A percentile compares a stretch with the other conserved stretches of the same genome.
Evolutionary conservation across 1,284 basidiomycete species (phyloP).

Genomic region (Ustilago loliicola): DNA sequence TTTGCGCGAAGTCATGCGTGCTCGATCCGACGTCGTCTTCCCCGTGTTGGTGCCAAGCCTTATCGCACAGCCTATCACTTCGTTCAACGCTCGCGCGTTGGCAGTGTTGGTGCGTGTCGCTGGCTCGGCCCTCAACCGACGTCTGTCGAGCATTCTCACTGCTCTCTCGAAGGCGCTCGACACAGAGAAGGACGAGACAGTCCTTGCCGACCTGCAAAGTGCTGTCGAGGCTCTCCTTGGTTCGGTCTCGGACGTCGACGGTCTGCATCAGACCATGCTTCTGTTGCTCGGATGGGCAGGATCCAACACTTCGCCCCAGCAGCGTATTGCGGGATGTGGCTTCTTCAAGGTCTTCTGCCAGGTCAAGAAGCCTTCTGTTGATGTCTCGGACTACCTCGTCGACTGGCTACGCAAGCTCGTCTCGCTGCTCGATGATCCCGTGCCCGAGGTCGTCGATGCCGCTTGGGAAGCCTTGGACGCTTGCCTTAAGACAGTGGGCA

Average conservation of each 20-base stretch:
- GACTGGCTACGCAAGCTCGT: slow-evolving; percentile 97
- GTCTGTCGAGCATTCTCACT: slow-evolving; percentile 60
- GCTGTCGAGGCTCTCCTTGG: slow-evolving; percentile 60
- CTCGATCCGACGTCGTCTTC: slow-evolving; percentile 81
- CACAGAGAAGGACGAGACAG: slow-evolving; percentile 56
- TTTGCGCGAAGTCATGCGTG: slow-evolving; percentile 81
- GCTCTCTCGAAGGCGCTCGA: slow-evolving; percentile 65
- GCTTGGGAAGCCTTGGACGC: slow-evolving; percentile 87
- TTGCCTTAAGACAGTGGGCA: slow-evolving; percentile 90
- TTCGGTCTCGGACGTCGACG: slow-evolving; percentile 61
- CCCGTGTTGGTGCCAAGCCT: slow-evolving; percentile 96
- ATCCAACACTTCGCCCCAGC: slow-evolving; percentile 46
- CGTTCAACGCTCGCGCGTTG: slow-evolving; percentile 94
- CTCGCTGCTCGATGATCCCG: slow-evolving; percentile 84
- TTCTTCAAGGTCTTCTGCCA: slow-evolving; percentile 63
- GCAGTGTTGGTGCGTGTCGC: slow-evolving; percentile 92
- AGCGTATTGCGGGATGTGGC: slow-evolving; percentile 58
- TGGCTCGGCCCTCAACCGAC: slow-evolving; percentile 82
- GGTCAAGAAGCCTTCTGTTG: slow-evolving; percentile 56
- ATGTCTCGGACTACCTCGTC: slow-evolving; percentile 77
- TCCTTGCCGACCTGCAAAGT: slow-evolving; percentile 37
- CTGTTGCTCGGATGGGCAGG: slow-evolving; percentile 68
- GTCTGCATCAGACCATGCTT: slow-evolving; percentile 68
- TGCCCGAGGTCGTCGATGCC: slow-evolving; percentile 81
- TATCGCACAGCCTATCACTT: slow-evolving; percentile 88